phyloP scores from a whole-genome alignment of 2,329 filamentous ascomycete species.

The Colletotrichum sp. region DNA sequence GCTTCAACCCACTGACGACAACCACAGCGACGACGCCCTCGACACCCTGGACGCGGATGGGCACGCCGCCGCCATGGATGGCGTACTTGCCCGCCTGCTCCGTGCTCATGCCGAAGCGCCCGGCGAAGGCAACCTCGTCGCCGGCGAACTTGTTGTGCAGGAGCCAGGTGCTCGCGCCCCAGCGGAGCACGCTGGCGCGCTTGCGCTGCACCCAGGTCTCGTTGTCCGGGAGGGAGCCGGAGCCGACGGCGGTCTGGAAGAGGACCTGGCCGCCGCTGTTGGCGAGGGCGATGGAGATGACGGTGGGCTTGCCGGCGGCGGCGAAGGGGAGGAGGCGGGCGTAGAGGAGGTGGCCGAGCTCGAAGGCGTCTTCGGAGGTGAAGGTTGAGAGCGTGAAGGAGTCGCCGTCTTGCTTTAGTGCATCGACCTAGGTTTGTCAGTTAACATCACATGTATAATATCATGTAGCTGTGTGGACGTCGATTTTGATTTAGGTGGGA shows the following conservation, averaged over 20 bases:
- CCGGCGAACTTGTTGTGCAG: slow-evolving; percentile 70
- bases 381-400: slow-evolving; percentile 56
- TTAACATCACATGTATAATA: neutral
- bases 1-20: slow-evolving; percentile 76
- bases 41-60: slow-evolving; percentile 72
- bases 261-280: slow-evolving; percentile 59
- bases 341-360: slow-evolving; percentile 67
- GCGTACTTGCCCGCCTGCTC: slow-evolving; percentile 67
- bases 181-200: slow-evolving; percentile 72
- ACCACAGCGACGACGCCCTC: slow-evolving; percentile 78
- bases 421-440: slow-evolving; percentile 24
- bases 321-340: slow-evolving; percentile 62
- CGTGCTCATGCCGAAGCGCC: slow-evolving; percentile 66
- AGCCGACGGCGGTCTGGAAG: slow-evolving; percentile 72
- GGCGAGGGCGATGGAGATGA: slow-evolving; percentile 69
- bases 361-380: slow-evolving; percentile 67
- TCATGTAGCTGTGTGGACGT: neutral
- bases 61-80: slow-evolving; percentile 79
- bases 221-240: slow-evolving; percentile 73
- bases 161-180: slow-evolving; percentile 72
- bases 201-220: slow-evolving; percentile 75
- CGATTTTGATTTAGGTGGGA: neutral
- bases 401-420: slow-evolving; percentile 39
- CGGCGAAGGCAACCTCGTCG: slow-evolving; percentile 67
- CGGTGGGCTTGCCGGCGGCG: slow-evolving; percentile 41